These are phyloP conservation scores for Xylogone sp. DNA, from an alignment of 2,329 filamentous ascomycete genomes.

Conservation along the genomic window DNA sequence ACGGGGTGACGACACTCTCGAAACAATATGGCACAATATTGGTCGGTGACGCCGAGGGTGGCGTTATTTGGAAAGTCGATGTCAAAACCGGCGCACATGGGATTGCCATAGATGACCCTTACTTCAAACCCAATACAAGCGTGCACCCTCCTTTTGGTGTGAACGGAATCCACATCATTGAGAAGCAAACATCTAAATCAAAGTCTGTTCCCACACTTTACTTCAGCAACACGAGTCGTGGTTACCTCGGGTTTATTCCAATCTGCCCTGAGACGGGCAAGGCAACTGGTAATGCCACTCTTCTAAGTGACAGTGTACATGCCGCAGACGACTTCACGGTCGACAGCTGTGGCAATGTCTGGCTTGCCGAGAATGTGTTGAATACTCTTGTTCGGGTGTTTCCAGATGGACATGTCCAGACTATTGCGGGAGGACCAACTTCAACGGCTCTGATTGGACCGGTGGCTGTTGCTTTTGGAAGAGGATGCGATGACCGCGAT, in stretches of 20 bases:
- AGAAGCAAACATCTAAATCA: not conserved
- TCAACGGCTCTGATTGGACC: not conserved
- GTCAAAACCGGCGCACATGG: slow-evolving; percentile 14
- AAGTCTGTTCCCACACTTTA: not conserved
- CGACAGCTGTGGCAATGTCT: not conserved
- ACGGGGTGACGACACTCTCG: not conserved
- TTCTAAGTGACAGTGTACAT: not conserved
- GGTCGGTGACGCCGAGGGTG: slow-evolving; percentile 22
- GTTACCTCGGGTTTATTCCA: not conserved
- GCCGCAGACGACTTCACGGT: not conserved
- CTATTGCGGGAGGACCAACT: not conserved
- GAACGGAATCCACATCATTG: not conserved
- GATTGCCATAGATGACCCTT: slow-evolving; percentile 14
- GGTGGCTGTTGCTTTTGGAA: not conserved
- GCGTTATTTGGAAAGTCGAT: slow-evolving; percentile 24
- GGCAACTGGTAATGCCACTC: not conserved
- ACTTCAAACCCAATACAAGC: slow-evolving; percentile 16
- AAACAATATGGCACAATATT: slow-evolving; percentile 7
- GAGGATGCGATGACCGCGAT: not conserved
- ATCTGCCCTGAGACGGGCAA: not conserved
- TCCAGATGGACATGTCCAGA: not conserved
- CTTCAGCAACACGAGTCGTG: not conserved
- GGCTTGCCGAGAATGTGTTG: not conserved
- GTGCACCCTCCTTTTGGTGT: slow-evolving; percentile 2
- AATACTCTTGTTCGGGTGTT: not conserved